These are phyloP conservation scores for Aspergillus panamensis DNA, from an alignment of 495 filamentous ascomycete species.

Conservation along the genomic window DNA sequence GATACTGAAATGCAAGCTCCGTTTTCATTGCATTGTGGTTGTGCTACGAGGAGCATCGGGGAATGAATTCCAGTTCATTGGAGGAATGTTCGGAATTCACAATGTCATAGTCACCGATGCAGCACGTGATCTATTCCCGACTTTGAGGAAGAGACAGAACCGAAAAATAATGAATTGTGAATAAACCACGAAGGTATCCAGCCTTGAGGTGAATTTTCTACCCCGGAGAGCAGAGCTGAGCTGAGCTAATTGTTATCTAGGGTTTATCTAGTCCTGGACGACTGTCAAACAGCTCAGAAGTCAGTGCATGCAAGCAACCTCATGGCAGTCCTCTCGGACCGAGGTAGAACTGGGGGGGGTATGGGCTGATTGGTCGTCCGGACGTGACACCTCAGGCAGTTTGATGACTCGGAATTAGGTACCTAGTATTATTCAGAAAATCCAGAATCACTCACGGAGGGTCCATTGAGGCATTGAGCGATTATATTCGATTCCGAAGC, in stretches of 20 bases:
- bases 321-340: constrained; percentile 1
- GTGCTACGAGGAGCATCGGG: not conserved
- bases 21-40: not conserved
- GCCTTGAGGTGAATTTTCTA: not conserved
- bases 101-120: no score
- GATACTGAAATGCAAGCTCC: not conserved
- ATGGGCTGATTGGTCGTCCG: not conserved
- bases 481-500: not conserved
- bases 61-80: constrained; percentile 2
- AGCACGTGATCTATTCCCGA: constrained; percentile 14
- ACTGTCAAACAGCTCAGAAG: not conserved
- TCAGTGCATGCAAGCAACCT: not conserved
- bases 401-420: not conserved
- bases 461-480: not conserved
- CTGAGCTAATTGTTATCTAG: not conserved
- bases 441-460: not conserved
- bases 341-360: not conserved
- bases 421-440: not conserved
- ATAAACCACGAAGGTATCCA: not conserved
- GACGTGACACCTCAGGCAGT: no score
- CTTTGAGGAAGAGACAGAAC: not conserved
- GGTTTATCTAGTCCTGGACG: not conserved
- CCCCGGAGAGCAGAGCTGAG: not conserved
- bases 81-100: no score
- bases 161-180: not conserved